Base-by-base conservation (phyloP, 2,329 filamentous ascomycete species). In the Penicillium olsonii region DNA sequence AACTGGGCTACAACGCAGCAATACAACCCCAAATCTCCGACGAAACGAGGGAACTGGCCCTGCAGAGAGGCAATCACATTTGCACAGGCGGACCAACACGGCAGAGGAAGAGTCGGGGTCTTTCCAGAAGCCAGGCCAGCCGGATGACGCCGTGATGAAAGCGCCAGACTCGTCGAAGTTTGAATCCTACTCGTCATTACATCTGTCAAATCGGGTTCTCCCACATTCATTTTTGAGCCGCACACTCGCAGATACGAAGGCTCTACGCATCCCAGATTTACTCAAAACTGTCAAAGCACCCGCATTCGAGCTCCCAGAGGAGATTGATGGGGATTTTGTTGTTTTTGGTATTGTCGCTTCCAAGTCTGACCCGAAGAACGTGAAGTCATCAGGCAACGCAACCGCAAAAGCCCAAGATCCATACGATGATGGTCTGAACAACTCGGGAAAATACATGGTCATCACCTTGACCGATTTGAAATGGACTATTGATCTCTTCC, bases 401-500 rank as follows among this genome's bases (percentile, higher is more conserved):
- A 61, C 66, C 8, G 70, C 73, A 1, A 76, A 75, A 42, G 70
- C 73, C 8, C 67, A 66, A 4, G 70, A 78, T 38, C 73, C 75
- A 40, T 72, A 80, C 37, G 73, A 75, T 15, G 74, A 81, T 40
- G 78, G 82, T 9, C 80, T 85, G 45, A 78, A 78, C 38, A 77
- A 78, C 45, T 72, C 66, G 2, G 87, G 87, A 42, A 96, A 95
- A 68, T 99, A 95, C 75, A 96, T 99, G 88, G 87, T 92, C 2
- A 76, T 99, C 54, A 89, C 84, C 2, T 78, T 99, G 2, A 90
- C 89, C 0, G 92, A 99, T 68, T 77, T 99, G 10, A 87, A 90
- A 62, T 96, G 86, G 84, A 90, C 96, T 61, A 71, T 99, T 11
- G 92, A 97, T 56, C 80, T 97, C 35, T 97, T 91, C 62, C 82